phyloP scores from a whole-genome alignment of 2,329 filamentous ascomycete genomes.

The Trichoderma atroviride region DNA sequence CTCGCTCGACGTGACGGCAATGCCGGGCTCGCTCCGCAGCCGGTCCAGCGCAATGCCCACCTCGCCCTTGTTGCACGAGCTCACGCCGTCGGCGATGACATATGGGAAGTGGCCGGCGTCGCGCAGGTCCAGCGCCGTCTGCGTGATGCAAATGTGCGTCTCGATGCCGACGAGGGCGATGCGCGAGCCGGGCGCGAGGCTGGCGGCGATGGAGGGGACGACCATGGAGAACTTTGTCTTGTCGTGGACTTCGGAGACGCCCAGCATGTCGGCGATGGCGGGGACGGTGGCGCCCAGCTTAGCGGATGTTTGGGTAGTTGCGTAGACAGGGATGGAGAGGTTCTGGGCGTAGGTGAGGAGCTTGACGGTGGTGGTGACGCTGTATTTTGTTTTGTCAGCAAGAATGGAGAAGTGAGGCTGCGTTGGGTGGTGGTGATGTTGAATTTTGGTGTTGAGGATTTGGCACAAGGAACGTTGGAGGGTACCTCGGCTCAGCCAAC shows the following conservation, averaged over 20 bases:
- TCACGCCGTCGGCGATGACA: conserved; percentile 85
- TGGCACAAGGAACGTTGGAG: not conserved
- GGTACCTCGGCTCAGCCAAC: not conserved
- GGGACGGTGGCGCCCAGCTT: conserved; percentile 80
- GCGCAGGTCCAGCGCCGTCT: conserved; percentile 84
- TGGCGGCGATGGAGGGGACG: conserved; percentile 63
- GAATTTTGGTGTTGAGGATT: not conserved
- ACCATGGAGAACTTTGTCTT: conserved; percentile 93
- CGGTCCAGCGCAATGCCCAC: conserved; percentile 76
- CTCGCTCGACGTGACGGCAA: conserved; percentile 82
- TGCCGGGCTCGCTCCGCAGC: conserved; percentile 70
- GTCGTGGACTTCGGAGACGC: conserved; percentile 63
- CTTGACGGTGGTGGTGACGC: conserved; percentile 68
- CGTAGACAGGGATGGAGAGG: conserved; percentile 76
- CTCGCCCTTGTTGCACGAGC: conserved; percentile 82
- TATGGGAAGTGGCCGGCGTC: conserved; percentile 78
- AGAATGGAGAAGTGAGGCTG: not conserved
- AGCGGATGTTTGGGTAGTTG: conserved; percentile 80
- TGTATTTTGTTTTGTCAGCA: conserved; percentile 11
- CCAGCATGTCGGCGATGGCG: conserved; percentile 63
- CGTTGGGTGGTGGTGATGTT: not conserved
- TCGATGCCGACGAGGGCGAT: conserved; percentile 89
- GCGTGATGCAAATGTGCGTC: conserved; percentile 90
- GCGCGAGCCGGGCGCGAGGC: conserved; percentile 48
- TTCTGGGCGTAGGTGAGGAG: conserved; percentile 65